Conservation (phyloP, 2,329 filamentous ascomycete species). For the Penicillium sp. region DNA sequence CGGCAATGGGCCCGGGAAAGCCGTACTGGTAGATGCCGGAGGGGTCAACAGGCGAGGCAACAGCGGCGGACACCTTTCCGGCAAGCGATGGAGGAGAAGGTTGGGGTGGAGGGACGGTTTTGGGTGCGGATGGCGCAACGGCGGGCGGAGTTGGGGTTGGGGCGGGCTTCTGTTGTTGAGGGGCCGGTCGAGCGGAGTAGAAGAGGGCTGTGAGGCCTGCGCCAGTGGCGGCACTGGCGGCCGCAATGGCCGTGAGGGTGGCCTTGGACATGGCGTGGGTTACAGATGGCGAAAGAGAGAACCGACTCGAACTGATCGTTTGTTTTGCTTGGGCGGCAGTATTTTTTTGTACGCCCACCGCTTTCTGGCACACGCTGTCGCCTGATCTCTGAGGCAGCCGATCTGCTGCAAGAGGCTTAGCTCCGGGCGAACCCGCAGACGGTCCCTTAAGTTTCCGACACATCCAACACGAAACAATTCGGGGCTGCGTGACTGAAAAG, state of each 20-base stretch:
- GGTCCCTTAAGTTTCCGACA: neutral
- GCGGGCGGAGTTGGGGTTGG: constrained; percentile 37
- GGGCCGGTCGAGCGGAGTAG: constrained; percentile 58
- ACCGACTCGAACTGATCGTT: neutral
- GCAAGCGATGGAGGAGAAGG: constrained; percentile 37
- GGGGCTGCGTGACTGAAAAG: no score
- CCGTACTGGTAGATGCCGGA: constrained; percentile 81
- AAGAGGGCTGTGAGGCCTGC: constrained; percentile 73
- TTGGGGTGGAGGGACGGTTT: constrained; percentile 37
- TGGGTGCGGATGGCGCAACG: constrained; percentile 42
- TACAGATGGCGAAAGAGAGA: neutral
- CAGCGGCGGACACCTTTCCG: constrained; percentile 28
- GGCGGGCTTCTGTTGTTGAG: constrained; percentile 29
- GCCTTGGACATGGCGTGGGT: constrained; percentile 73
- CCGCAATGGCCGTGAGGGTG: constrained; percentile 75
- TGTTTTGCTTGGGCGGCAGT: neutral
- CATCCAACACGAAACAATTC: no score
- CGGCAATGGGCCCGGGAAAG: constrained; percentile 87
- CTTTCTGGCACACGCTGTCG: neutral
- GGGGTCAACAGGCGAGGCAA: constrained; percentile 66
- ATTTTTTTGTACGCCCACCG: neutral
- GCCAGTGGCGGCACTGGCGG: constrained; percentile 75
- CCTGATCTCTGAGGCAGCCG: no score
- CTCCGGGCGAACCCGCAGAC: no score
- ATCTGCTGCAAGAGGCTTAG: neutral